phyloP scores from a whole-genome alignment of 495 filamentous ascomycete species.

The Penicillium flavigenum region DNA sequence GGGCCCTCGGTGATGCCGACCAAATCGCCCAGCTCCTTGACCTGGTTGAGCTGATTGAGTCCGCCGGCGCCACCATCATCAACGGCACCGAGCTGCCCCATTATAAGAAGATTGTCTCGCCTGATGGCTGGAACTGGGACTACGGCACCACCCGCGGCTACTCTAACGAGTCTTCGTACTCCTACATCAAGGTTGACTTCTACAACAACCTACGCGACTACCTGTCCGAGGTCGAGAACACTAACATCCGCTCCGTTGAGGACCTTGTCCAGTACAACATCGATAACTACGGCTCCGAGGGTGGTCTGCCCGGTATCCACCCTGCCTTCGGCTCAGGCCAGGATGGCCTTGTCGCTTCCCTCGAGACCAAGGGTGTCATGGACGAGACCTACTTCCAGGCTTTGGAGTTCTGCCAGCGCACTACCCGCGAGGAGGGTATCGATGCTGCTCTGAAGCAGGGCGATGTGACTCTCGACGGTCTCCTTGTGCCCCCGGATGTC shows the following conservation, averaged over 20 bases:
- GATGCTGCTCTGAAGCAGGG: constrained; percentile 60
- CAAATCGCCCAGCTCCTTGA: constrained; percentile 53
- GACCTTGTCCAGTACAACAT: constrained; percentile 69
- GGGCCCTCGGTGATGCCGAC: constrained; percentile 54
- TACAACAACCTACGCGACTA: constrained; percentile 72
- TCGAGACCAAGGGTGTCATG: constrained; percentile 59
- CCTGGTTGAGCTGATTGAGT: constrained; percentile 53
- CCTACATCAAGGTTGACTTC: constrained; percentile 70
- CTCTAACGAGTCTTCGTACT: constrained; percentile 70
- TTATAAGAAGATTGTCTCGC: constrained; percentile 58
- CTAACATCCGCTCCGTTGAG: constrained; percentile 59
- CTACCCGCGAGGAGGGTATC: constrained; percentile 63
- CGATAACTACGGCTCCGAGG: constrained; percentile 65
- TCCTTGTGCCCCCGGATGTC: constrained; percentile 67
- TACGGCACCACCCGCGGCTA: constrained; percentile 61
- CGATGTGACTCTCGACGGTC: constrained; percentile 51
- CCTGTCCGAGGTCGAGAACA: constrained; percentile 63
- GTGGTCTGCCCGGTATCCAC: constrained; percentile 59
- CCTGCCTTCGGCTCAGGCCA: constrained; percentile 71
- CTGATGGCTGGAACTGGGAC: constrained; percentile 71
- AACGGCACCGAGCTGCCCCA: constrained; percentile 68
- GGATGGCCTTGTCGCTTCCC: constrained; percentile 62
- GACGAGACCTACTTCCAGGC: constrained; percentile 67
- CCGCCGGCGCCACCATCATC: constrained; percentile 65
- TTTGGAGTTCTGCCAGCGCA: constrained; percentile 56